phyloP scores from a whole-genome alignment of 2,329 filamentous ascomycete species.

The Aspergillus ochraceus region DNA sequence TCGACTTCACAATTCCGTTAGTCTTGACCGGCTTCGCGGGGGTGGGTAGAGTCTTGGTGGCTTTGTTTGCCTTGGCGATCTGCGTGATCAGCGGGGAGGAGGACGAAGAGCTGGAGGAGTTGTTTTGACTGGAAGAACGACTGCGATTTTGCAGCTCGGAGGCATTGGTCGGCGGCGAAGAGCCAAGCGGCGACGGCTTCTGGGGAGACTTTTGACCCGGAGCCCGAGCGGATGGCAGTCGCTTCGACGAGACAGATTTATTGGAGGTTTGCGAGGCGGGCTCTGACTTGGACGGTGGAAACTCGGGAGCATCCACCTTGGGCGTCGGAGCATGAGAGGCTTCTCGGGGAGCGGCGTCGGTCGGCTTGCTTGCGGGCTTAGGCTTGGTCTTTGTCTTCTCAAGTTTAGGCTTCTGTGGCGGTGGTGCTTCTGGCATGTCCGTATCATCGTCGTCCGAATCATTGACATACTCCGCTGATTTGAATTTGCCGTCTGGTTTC shows the following conservation, averaged over 20 bases:
- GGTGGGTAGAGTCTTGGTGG: slow-evolving; percentile 17
- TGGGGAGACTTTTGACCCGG: slow-evolving; percentile 53
- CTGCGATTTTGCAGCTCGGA: slow-evolving; percentile 55
- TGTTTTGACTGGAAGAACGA: slow-evolving; percentile 42
- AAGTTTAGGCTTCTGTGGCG: slow-evolving; percentile 20
- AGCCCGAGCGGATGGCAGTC: slow-evolving; percentile 37
- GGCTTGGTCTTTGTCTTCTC: slow-evolving; percentile 19
- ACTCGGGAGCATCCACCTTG: slow-evolving; percentile 26
- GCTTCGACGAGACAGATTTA: slow-evolving; percentile 37
- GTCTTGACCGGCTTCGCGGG: slow-evolving; percentile 24
- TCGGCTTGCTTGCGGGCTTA: slow-evolving; percentile 18
- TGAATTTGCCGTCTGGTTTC: slow-evolving; percentile 49
- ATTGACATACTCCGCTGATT: slow-evolving; percentile 55
- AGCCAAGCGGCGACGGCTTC: slow-evolving; percentile 62
- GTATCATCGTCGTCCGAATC: slow-evolving; percentile 53
- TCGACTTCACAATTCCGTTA: slow-evolving; percentile 31
- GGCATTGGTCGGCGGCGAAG: slow-evolving; percentile 61
- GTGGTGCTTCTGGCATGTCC: slow-evolving; percentile 38
- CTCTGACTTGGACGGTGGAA: slow-evolving; percentile 25
- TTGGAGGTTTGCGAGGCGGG: slow-evolving; percentile 19
- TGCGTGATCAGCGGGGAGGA: slow-evolving; percentile 48
- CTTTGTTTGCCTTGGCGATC: slow-evolving; percentile 30
- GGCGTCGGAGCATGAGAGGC: slow-evolving; percentile 23
- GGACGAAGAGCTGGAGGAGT: slow-evolving; percentile 44
- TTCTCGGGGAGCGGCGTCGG: slow-evolving; percentile 19